Conservation (phyloP, 2,329 filamentous ascomycete species). For the Aplosporella prunicola region DNA sequence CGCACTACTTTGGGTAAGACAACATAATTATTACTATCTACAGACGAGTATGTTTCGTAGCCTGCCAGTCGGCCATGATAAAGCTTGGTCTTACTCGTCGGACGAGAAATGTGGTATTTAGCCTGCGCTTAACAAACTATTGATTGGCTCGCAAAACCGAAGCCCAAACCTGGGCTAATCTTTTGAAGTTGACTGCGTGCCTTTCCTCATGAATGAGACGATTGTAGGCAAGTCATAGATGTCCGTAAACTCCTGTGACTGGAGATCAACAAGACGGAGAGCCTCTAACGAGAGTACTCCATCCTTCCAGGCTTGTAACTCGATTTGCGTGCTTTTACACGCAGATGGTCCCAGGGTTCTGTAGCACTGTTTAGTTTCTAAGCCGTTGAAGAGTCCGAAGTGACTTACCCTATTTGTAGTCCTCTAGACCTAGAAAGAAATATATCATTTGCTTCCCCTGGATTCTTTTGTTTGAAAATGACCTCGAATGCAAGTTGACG, state of each 20-base stretch:
- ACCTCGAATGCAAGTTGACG: constrained; percentile 63
- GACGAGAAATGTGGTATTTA: neutral
- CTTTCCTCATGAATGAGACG: constrained; percentile 28
- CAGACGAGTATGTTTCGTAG: no score
- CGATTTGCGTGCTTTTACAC: constrained; percentile 64
- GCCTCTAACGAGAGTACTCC: constrained; percentile 64
- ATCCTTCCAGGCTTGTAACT: constrained; percentile 57
- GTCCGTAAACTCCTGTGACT: constrained; percentile 66
- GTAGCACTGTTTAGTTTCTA: neutral
- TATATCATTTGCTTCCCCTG: constrained; percentile 54
- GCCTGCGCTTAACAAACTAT: neutral
- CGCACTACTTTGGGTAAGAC: no score
- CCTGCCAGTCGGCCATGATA: no score
- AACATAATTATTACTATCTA: no score
- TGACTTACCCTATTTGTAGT: constrained; percentile 55
- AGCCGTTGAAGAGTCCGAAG: neutral
- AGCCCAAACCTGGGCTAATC: neutral
- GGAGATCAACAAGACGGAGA: constrained; percentile 62
- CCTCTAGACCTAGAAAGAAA: constrained; percentile 69
- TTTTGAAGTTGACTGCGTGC: neutral
- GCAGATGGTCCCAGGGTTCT: constrained; percentile 60
- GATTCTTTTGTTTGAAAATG: constrained; percentile 59
- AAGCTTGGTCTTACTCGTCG: no score
- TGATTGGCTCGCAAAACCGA: no score
- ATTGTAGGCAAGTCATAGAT: constrained; percentile 65